A percentile compares a stretch with the other conserved stretches of the same genome.
Evolutionary conservation across 1,284 basidiomycete genomes (phyloP).

Genomic region (Apiotrichum sp.): DNA sequence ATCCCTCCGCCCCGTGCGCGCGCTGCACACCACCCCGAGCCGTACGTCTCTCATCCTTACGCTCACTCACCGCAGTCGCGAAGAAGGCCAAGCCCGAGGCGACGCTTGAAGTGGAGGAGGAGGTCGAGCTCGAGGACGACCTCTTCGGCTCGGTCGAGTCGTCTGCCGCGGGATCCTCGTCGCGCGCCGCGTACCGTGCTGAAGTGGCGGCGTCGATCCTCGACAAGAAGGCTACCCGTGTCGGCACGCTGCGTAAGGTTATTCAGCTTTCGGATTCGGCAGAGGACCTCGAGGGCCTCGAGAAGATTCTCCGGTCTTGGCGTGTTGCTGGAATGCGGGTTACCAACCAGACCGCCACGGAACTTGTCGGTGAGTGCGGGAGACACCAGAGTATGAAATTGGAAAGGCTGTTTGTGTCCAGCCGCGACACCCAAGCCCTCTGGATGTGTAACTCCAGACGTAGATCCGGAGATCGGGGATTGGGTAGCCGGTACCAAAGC

Average conservation of each 20-base stretch:
- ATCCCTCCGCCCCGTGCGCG: not conserved
- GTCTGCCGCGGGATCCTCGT: not conserved
- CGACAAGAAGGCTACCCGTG: slow-evolving; percentile 1
- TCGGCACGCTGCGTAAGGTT: slow-evolving; percentile 19
- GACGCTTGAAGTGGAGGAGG: not conserved
- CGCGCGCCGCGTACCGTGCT: slow-evolving; percentile 7
- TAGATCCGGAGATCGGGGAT: not conserved
- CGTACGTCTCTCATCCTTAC: slow-evolving; percentile 3
- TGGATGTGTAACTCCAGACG: too few species aligned
- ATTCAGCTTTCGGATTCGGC: slow-evolving; percentile 12
- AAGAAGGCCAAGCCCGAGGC: slow-evolving; percentile 11
- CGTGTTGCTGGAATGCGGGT: slow-evolving; percentile 11
- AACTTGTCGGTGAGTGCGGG: slow-evolving; percentile 17
- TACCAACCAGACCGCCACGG: slow-evolving; percentile 17
- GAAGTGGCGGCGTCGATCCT: slow-evolving; percentile 4
- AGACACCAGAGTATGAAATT: too few species aligned
- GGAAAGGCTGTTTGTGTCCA: not conserved
- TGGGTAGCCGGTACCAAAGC: too few species aligned
- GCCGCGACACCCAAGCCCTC: too few species aligned
- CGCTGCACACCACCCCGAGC: slow-evolving; percentile 10
- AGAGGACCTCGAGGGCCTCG: slow-evolving; percentile 16
- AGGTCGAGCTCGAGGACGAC: slow-evolving; percentile 11
- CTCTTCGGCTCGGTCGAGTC: slow-evolving; percentile 10
- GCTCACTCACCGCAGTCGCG: not conserved
- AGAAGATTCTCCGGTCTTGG: slow-evolving; percentile 14